phyloP scores from a whole-genome alignment of 2,329 filamentous ascomycete genomes.

The Rhinocladiella mackenziei region DNA sequence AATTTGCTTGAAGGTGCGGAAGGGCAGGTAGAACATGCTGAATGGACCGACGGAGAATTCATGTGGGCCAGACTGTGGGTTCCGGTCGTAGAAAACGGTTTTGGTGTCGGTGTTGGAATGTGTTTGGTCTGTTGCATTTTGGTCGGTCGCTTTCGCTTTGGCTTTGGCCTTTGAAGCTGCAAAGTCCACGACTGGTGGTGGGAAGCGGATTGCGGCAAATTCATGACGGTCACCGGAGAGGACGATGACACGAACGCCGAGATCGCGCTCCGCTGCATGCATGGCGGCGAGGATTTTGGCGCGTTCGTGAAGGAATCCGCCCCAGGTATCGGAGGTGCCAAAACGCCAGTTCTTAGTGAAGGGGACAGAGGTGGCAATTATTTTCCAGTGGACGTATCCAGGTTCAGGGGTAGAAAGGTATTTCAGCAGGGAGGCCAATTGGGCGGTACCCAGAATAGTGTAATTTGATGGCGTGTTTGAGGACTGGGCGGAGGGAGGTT shows the following conservation, averaged over 20 bases:
- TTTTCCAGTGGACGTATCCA: conserved; percentile 82
- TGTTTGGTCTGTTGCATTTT: conserved; percentile 2
- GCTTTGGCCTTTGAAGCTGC: background rate
- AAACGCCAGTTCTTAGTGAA: conserved; percentile 98
- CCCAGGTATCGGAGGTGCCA: conserved; percentile 87
- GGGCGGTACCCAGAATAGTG: conserved; percentile 75
- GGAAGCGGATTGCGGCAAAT: conserved; percentile 81
- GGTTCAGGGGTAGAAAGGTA: conserved; percentile 73
- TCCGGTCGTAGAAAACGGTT: conserved; percentile 17
- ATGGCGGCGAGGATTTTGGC: conserved; percentile 78
- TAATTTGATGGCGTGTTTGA: conserved; percentile 49
- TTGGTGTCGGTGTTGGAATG: background rate
- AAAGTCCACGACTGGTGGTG: conserved; percentile 40
- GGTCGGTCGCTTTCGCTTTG: conserved; percentile 30
- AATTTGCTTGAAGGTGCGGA: conserved; percentile 75
- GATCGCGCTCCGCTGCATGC: conserved; percentile 73
- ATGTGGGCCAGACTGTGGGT: conserved; percentile 52
- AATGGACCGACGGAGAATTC: conserved; percentile 91
- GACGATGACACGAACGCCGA: conserved; percentile 73
- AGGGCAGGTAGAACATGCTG: conserved; percentile 88
- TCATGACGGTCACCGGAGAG: conserved; percentile 94
- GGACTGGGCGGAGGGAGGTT: conserved; percentile 14
- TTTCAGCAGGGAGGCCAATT: conserved; percentile 72
- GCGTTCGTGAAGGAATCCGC: conserved; percentile 80
- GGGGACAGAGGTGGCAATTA: conserved; percentile 83